phyloP scores from a whole-genome alignment of 2,329 filamentous ascomycete genomes.

The Aspergillus thermomutatus region DNA sequence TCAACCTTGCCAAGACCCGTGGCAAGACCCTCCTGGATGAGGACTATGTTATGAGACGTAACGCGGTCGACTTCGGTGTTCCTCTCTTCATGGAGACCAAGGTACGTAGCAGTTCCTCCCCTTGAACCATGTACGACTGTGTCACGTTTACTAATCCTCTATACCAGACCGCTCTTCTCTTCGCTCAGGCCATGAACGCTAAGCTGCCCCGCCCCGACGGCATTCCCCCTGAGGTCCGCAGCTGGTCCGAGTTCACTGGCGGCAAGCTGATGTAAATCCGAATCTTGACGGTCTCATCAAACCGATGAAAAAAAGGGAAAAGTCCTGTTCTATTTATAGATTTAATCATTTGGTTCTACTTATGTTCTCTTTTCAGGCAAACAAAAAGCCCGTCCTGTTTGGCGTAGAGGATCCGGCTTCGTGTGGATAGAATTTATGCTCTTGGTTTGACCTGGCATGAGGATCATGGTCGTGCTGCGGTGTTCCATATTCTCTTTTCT shows the following conservation, averaged over 20 bases:
- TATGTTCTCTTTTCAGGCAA: constrained; percentile 13
- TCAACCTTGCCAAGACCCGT: constrained; percentile 84
- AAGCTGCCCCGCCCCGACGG: constrained; percentile 87
- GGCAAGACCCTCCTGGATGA: constrained; percentile 84
- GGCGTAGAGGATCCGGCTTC: constrained; percentile 25
- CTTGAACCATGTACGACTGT: background rate
- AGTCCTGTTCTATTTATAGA: constrained; percentile 17
- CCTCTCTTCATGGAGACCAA: constrained; percentile 98
- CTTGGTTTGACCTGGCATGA: constrained; percentile 20
- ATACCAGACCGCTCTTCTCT: constrained; percentile 82
- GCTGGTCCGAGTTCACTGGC: constrained; percentile 94
- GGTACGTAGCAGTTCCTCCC: constrained; percentile 54
- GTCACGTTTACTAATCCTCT: constrained; percentile 23
- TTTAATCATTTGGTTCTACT: constrained; percentile 17
- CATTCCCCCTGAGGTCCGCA: constrained; percentile 84
- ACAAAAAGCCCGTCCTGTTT: constrained; percentile 17
- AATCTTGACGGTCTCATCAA: constrained; percentile 13
- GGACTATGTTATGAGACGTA: constrained; percentile 97
- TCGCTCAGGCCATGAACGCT: constrained; percentile 94
- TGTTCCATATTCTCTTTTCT: constrained; percentile 7
- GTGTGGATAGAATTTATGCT: constrained; percentile 29
- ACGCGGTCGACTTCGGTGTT: constrained; percentile 96
- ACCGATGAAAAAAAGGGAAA: constrained; percentile 12
- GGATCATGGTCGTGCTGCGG: constrained; percentile 11
- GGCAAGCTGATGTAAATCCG: constrained; percentile 50